Evolutionary conservation across 2,329 filamentous ascomycete genomes (phyloP), one percentile per base, ranked within the genome.

Genomic region (Teratosphaeria nubilosa): DNA sequence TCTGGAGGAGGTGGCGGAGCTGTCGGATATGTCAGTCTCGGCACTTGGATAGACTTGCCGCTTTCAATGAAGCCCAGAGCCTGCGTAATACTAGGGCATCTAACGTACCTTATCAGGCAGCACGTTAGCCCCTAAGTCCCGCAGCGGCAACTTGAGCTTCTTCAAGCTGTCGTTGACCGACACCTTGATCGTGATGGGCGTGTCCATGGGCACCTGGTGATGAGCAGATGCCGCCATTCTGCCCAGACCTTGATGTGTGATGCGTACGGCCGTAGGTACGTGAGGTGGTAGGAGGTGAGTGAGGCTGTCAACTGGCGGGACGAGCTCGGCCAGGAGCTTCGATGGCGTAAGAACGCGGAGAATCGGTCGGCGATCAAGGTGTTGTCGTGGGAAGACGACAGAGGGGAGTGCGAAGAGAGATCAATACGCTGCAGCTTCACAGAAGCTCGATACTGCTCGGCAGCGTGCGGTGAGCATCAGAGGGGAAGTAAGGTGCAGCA

Each of bases 71-170:
- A 56, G 55, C 58, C 55, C 57, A 30, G 22, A 13, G 53, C 25
- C 9, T 13, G 22, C 24, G n/a, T 6, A 20, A 16, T 10, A 4
- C 10, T 20, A 48, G 11, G 41, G 16, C 22, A 16, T 52, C 20
- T 30, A 31, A 82, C 87, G 72, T 82, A 97, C 94, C 84, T 92
- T 95, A 68, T 84, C 79, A 67, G 91, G 90, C 45, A 99, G 83
- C 53, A 84, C 80, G 63, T 78, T 79, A 54, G 87, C 84, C 62
- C 84, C 84, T 58, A 97, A 85, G 66, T 97, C 92, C 71, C 86
- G 85, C 70, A 97, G 82, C 58, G 90, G 87, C 64, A 97, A 82
- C 82, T 95, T 96, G 78, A 95, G 88, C 67, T 91, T 88, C 69
- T 88, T 86, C 68, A 86, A 87, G 68, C 76, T 78, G 60, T 89